Base-by-base conservation (phyloP, 2,329 filamentous ascomycete genomes). In the Fusarium temperatum region DNA sequence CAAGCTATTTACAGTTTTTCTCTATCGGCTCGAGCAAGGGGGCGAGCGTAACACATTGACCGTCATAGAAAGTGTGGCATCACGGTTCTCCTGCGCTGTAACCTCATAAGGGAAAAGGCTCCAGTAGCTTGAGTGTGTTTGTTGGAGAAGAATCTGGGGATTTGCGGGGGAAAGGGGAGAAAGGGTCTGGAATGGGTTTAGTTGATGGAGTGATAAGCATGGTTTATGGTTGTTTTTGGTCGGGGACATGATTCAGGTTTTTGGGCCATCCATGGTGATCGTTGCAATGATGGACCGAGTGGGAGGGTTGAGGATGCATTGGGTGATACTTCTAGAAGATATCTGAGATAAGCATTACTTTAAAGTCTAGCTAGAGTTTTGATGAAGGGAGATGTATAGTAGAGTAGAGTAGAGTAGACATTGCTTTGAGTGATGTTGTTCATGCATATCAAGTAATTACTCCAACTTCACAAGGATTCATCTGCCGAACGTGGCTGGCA, bases 91-190 rank as follows among this genome's bases (percentile, higher is more conserved):
- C 56, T 42, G 48, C 35, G 26, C 26, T 44, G 61, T 60, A 66
- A 73, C 73, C 68, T 66, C 68, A 73, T 74, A 62, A 67, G 72
- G 75, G 72, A 61, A 75, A 72, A n/a, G 30, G 9, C 56, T 44
- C 26, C 51, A 55, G 35, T 41, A 55, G 20, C 32, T 55, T 55
- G 35, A 55, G 51, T n/a, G 3, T 55, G 24, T 55, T 55, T 55
- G 68, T 76, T 75, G 68, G 73, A 73, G 75, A 76, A 77, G 48
- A 68, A 67, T 47, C 68, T 75, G 72, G 73, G 75, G 68, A 63
- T 68, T 28, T 67, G 74, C 65, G 75, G 65, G 72, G 65, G 58
- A 66, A 47, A 26, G 42, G 59, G 36, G 44, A 24, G 10, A 22
- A 26, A 3, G 18, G 10, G 9, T 24, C 65, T 36, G 35, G 39